Base-by-base conservation (phyloP, 345 rosid genomes). In the Toxicodendron radicans region DNA sequence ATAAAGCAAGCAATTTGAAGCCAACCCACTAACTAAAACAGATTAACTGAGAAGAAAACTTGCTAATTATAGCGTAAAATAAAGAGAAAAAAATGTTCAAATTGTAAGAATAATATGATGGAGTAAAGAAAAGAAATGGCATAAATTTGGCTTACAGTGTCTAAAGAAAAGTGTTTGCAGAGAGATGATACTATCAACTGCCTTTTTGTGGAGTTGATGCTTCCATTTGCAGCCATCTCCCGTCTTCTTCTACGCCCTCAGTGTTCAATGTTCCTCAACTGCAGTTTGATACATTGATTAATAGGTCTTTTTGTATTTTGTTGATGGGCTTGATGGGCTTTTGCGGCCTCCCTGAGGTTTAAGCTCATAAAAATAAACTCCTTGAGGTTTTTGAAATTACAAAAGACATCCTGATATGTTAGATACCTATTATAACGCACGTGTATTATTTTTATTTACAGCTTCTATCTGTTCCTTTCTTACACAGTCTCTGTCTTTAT, bases 151-250 rank as follows among this genome's bases (percentile, higher is more conserved):
- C 90, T 85, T 78, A 93, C 98, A 62, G 88, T 81, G 43, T 84
- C 82, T 43, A 86, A 51, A 27, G 86, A 80, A 66, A 93, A 76
- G 70, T 86, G 88, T 64, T 89, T 83, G 81, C 87, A 82, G 71
- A 91, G 88, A 83, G 87, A 82, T 68, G 82, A 80, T 21, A 80
- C 71, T 35, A 91, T 75, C 77, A 57, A 10, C 80, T 86, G 85
- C 78, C 84, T 90, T 77, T 78, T 81, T 64, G 78, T 70, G 14
- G 58, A 60, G 76, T 78, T 72, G 71, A 35, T 64, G 35, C 64
- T 6, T 58, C 59, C 81, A 41, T 60, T 54, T 38, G 58, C 66
- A 21, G 76, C 78, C 82, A 74, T 79, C 35, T 38, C 33, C 21
- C 23, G 13, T 46, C 53, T 49, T 49, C 35, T 6, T 1, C 38